phyloP scores from a whole-genome alignment of 305 asterid genomes.

The Euphrasia arctica region DNA sequence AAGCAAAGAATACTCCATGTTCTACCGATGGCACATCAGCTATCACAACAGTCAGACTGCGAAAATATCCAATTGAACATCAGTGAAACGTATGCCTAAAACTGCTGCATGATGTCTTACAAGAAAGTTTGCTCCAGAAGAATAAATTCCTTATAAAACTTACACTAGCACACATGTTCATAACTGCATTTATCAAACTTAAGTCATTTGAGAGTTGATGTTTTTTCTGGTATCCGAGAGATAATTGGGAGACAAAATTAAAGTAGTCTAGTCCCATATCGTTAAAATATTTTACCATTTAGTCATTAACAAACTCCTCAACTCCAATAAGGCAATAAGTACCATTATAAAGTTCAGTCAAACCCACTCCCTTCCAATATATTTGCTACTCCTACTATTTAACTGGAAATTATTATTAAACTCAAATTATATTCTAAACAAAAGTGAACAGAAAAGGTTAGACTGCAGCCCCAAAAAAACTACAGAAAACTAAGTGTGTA shows the following conservation, averaged over 20 bases:
- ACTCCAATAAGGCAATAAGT: background rate
- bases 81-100: background rate
- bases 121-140: conserved; percentile 1
- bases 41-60: background rate
- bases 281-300: background rate
- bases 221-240: background rate
- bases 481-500: conserved; percentile 24
- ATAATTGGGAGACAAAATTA: background rate
- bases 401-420: background rate
- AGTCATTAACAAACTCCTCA: background rate
- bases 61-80: background rate
- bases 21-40: background rate
- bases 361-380: background rate
- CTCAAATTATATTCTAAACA: background rate
- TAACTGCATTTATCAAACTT: background rate
- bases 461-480: background rate
- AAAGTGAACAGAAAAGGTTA: background rate
- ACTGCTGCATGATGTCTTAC: background rate
- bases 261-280: background rate
- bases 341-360: background rate
- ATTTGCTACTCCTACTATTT: background rate
- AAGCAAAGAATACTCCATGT: background rate
- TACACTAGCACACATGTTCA: background rate
- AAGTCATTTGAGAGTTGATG: background rate
- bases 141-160: background rate